These are phyloP conservation scores for Ophiostoma tasmaniense DNA, from an alignment of 2,329 filamentous ascomycete genomes.

Conservation along the genomic window DNA sequence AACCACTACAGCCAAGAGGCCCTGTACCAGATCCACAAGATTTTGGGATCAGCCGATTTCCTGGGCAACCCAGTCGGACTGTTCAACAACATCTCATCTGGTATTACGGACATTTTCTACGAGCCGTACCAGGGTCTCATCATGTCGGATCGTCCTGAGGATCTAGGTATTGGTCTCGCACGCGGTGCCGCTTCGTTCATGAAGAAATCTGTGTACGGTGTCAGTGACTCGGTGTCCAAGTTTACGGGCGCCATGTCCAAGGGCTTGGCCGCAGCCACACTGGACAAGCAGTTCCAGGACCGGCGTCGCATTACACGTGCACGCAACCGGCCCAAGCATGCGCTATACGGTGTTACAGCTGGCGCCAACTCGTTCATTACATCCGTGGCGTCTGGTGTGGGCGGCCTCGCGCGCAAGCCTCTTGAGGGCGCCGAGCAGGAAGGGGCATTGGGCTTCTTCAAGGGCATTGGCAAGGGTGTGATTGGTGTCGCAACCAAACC, in stretches of 20 bases:
- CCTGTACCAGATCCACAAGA: slow-evolving; percentile 92
- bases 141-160: slow-evolving; percentile 89
- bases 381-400: slow-evolving; percentile 86
- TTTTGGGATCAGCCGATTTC: slow-evolving; percentile 94
- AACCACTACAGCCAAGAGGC: slow-evolving; percentile 97
- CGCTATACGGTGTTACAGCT: slow-evolving; percentile 88
- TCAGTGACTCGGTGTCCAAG: slow-evolving; percentile 95
- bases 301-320: slow-evolving; percentile 86
- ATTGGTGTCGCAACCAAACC: slow-evolving; percentile 94
- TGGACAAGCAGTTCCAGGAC: slow-evolving; percentile 98
- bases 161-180: slow-evolving; percentile 88
- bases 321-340: slow-evolving; percentile 92
- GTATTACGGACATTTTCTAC: slow-evolving; percentile 97
- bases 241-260: slow-evolving; percentile 97
- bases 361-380: slow-evolving; percentile 92
- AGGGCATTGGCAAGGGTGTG: slow-evolving; percentile 92
- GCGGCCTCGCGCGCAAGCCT: slow-evolving; percentile 85
- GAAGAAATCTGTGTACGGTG: slow-evolving; percentile 96
- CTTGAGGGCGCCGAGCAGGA: slow-evolving; percentile 94
- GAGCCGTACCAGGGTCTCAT: slow-evolving; percentile 96
- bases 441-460: slow-evolving; percentile 88
- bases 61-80: slow-evolving; percentile 93
- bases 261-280: slow-evolving; percentile 84
- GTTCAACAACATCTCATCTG: slow-evolving; percentile 97
- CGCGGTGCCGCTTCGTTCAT: slow-evolving; percentile 95